phyloP scores from a whole-genome alignment of 176 grass and related monocot genomes.

The Aegilops bicornis region DNA sequence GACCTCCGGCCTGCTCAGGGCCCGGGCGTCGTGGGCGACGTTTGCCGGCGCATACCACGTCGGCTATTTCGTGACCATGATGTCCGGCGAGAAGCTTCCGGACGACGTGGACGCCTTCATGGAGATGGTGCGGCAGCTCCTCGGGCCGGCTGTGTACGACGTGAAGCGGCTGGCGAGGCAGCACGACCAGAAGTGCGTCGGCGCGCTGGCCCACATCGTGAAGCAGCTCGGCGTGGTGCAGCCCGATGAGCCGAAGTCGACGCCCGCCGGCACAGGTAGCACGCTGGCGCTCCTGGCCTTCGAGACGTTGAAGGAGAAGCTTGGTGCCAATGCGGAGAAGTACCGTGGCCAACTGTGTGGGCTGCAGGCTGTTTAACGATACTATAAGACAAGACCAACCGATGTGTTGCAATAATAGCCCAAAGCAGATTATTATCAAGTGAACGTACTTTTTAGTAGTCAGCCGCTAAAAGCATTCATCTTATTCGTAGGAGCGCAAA shows the following conservation, averaged over 20 bases:
- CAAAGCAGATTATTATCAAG: no score
- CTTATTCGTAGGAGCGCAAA: no score
- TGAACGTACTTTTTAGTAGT: no score
- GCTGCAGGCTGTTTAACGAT: background rate
- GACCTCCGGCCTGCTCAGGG: background rate
- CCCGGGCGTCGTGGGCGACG: background rate
- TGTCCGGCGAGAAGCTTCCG: background rate
- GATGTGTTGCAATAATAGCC: no score
- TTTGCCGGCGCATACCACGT: background rate
- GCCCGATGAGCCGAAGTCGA: background rate
- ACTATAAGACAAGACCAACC: no score
- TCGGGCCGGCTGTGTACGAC: background rate
- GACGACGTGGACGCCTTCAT: background rate
- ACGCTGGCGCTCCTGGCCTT: background rate
- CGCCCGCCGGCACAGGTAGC: background rate
- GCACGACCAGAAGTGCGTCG: background rate
- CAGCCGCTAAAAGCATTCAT: no score
- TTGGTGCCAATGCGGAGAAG: background rate
- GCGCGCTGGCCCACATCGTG: background rate
- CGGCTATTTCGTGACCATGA: background rate
- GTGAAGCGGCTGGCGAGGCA: background rate
- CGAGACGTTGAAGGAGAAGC: background rate
- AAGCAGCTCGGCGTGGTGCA: background rate
- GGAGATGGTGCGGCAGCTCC: rapidly evolving
- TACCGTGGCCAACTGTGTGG: background rate